Evolutionary conservation across 192 early-diverging fungal species (phyloP).

Genomic region (Chytriomyces hyalinus): DNA sequence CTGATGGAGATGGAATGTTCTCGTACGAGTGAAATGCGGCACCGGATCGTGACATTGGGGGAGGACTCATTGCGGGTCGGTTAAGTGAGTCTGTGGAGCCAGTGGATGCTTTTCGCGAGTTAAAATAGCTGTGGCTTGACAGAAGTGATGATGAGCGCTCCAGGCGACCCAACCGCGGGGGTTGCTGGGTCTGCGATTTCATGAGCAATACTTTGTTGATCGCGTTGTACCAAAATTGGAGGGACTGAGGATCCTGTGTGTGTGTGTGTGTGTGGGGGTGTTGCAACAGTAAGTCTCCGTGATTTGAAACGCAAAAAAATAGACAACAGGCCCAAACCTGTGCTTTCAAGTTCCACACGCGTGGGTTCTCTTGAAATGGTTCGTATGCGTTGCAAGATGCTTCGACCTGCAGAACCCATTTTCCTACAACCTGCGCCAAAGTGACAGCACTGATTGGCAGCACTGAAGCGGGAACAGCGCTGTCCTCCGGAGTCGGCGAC

Average conservation of each 20-base stretch:
- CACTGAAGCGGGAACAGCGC: background rate
- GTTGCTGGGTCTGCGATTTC: background rate
- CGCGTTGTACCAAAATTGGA: background rate
- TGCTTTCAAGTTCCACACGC: background rate
- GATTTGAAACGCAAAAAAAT: no score
- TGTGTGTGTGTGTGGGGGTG: background rate
- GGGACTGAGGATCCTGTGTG: background rate
- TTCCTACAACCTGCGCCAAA: background rate
- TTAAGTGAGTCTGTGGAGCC: background rate
- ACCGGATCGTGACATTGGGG: background rate
- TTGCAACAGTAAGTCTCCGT: background rate
- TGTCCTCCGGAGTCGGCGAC: background rate
- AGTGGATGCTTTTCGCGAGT: background rate
- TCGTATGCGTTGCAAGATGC: background rate
- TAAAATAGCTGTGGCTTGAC: background rate
- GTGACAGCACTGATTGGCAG: background rate
- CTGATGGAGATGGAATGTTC: background rate
- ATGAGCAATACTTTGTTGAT: background rate
- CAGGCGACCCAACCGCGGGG: background rate
- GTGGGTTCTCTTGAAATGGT: background rate
- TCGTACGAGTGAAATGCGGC: background rate
- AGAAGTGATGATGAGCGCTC: background rate
- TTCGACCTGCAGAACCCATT: conserved; percentile 3
- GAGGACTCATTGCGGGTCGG: background rate
- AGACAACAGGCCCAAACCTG: background rate